Evolutionary conservation across 805 yeast genomes (phyloP), one percentile per base, ranked within the genome.

Genomic region (Candida xyloterini): DNA sequence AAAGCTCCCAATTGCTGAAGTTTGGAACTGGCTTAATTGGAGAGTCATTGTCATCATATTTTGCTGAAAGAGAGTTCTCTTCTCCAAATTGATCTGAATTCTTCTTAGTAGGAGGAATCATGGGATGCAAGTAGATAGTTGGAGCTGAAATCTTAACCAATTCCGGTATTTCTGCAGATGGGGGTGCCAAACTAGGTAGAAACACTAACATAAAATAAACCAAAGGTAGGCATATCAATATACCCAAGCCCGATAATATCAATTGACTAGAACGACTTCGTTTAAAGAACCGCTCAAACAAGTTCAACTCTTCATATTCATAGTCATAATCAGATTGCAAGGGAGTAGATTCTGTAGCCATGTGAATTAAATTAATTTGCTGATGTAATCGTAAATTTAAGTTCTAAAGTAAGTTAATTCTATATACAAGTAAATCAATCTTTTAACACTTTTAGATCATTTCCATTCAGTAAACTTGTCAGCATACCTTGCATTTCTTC

Each of bases 401-500:
- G 15, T 22, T 20, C 33, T 29, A 27, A 18, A 11, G 18, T 13
- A 15, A 16, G 9, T 15, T 10, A 11, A 14, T 20, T 14, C 39
- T 35, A 35, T 41, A 35, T 32, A 41, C 40, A 35, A 24, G 29
- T 11, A 15, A 26, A 15, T 15, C 43, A 47, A 10, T 44, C 40
- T 10, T 49, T 18, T 13, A 33, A 39, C 9, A 16, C 26, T 31
- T 16, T 46, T 44, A 22, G 6, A 6, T 18, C 50, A 50, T 21
- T 9, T 9, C 25, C 25, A 9, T 24, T 45, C 15, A 53, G 31
- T 27, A 51, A 26, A 28, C 44, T 50, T 7, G 43, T 47, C 25
- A 54, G 34, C 51, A 50, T 70, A 36, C 76, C 76, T 44, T 80
- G 83, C 15, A 82, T 68, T 28, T 70, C 65, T 21, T 67, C 60